Base-by-base conservation (phyloP, 805 yeast species). In the Pachysolen tannophilus region DNA sequence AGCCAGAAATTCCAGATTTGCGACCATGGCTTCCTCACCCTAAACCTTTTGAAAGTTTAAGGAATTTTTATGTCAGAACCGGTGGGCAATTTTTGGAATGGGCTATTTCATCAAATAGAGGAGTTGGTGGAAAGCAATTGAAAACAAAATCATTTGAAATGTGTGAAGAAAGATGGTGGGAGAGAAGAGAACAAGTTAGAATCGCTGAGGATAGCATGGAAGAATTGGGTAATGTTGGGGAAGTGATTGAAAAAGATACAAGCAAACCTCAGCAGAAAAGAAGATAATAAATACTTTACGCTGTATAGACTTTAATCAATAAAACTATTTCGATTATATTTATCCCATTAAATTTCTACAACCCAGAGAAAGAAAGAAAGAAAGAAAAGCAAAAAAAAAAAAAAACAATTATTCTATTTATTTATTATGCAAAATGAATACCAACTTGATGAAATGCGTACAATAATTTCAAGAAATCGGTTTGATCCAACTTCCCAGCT, bases 1-100 rank as follows among this genome's bases (percentile, higher is more conserved):
- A 30, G 11, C 30, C 37, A 21, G 40, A 27, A 5, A 25, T 29
- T 13, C 35, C 19, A 5, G 30, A 31, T 14, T 82, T 81, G 30
- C 75, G 95, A 54, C 96, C 98, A 13, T 90, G 95, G 95, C 68
- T 90, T 37, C 97, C 97, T 32, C 97, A 88, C 55, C 98, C 98
- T 24, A 87, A 88, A 51, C 80, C 95, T 6, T 92, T 90, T 49
- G 97, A 90, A 61, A 61, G 75, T 2, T 64, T 90, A 41, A 76
- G 95, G 46, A 78, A 75, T 2, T 90, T 90, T 61, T 90, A 92
- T 55, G 63, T 81, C 16, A 79, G 95, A 50, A 77, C 94, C 1
- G 94, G 95, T 39, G 79, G 90, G 5, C 74, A 76, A 19, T 90
- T 90, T 59, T 68, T 90, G 47, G 86, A 86, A 53, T 90, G 97